Base-by-base conservation (phyloP, 1,284 basidiomycete species). In the Trichosporon sp. region DNA sequence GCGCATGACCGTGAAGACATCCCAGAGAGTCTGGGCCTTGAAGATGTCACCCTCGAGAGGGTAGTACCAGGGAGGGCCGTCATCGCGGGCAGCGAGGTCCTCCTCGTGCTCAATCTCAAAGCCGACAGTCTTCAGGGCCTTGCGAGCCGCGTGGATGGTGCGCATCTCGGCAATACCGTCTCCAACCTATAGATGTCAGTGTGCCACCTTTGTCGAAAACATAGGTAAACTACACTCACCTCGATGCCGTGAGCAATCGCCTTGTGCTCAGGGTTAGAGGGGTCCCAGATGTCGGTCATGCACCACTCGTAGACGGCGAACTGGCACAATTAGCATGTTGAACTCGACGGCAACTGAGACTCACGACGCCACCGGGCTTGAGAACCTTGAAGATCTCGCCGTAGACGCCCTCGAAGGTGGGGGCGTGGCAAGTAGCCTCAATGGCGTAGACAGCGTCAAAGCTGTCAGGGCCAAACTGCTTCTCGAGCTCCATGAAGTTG, bases 101-200 rank as follows among this genome's bases (percentile, higher is more conserved):
- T 98, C 95, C 77, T 97, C 94, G 76, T 92, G 88, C 72, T 90
- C 84, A 69, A 99, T 87, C 77, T 89, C 81, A 83, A 98, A 95
- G 25, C 95, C 95, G 65, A 97, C 94, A 3, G 83, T 84, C 74
- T 87, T 83, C 69, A 99, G 81, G 0, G 95, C 96, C 65, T 89
- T 80, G 66, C 91, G 87, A 1, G 92, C 89, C 63, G 84, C 81
- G 49, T 82, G 77, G 61, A 95, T 83, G 33, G 87, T 87, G 21
- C 95, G 89, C 95, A 99, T 97, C 83, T 97, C 92, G 21, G 95
- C 92, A 74, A 99, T 98, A 70, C 96, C 95, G 78, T 96, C 94
- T 54, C 95, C 95, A 61, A 97, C 71, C 78, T 85, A 16, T 19
- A 1, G 21, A 19, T n/a, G n/a, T n/a, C n/a, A n/a, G n/a, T n/a